Base-by-base conservation (phyloP, 1,284 basidiomycete species). In the Irpex sp. region DNA sequence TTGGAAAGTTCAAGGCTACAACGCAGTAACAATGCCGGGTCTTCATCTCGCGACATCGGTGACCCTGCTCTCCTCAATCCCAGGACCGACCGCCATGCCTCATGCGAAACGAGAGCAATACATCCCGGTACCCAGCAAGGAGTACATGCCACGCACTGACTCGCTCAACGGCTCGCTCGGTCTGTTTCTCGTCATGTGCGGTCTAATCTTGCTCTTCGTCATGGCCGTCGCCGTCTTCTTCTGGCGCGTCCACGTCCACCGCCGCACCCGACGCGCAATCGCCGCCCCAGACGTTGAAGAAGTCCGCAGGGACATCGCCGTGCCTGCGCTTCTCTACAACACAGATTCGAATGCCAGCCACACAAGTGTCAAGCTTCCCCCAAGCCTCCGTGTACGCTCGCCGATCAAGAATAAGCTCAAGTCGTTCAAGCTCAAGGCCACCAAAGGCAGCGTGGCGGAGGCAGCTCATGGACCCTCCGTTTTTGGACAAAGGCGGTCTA, bases 121-220 rank as follows among this genome's bases (percentile, higher is more conserved):
- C 60, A 5, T 65, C 49, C 51, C 38, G n/a, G 34, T 52, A 13
- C 49, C 61, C n/a, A 36, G 52, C 38, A 36, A 15, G 38, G 44
- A 48, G 9, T 60, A 17, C 57, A n/a, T n/a, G 7, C 37, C 58
- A 19, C 21, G 15, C 44, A 36, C 62, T 11, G 62, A 65, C 58
- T 60, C 62, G 0, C 54, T 67, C 48, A 36, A 65, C 31, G 64
- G 66, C 62, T 67, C 66, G 15, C 64, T 67, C 9, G 66, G 66
- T 31, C 64, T 65, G 36, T 67, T 65, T 56, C 58, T 67, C 21
- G 57, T 61, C 40, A 62, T 61, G 52, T 57, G 58, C 58, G 60
- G 57, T 19, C 49, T 67, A 34, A 58, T 66, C 31, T 19, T 67
- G 38, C 21, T 60, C 58, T 36, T 67, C 52, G 31, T 66, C n/a